phyloP scores from a whole-genome alignment of 352 stramenopile genomes.

The Aphanomyces invadans region DNA sequence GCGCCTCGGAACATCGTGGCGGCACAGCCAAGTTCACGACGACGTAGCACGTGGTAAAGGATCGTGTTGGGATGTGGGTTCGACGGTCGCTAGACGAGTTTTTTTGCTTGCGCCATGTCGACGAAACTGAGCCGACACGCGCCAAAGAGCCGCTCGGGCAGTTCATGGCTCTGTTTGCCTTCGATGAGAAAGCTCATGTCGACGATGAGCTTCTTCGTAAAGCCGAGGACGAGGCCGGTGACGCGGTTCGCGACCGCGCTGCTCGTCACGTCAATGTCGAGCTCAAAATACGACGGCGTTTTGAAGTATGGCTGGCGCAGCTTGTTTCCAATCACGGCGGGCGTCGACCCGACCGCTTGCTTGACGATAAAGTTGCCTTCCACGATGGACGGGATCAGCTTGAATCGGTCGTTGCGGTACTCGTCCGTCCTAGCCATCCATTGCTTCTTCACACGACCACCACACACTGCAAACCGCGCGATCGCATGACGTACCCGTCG shows the following conservation, averaged over 20 bases:
- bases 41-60: too few relatives aligned
- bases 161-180: conserved; percentile 49
- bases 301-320: conserved; percentile 53
- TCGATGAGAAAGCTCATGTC: conserved; percentile 76
- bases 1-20: too few relatives aligned
- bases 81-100: conserved; percentile 23
- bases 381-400: conserved; percentile 73
- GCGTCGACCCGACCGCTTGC: conserved; percentile 63
- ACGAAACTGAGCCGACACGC: conserved; percentile 53
- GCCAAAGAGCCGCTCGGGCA: conserved; percentile 65
- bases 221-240: conserved; percentile 55
- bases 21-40: too few relatives aligned
- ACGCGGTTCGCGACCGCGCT: conserved; percentile 69
- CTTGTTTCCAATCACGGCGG: conserved; percentile 69
- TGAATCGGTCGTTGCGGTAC: conserved; percentile 74
- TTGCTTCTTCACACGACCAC: too few relatives aligned
- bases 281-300: conserved; percentile 63
- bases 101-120: conserved; percentile 38
- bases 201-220: conserved; percentile 77
- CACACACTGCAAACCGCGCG: neutral
- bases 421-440: conserved; percentile 46
- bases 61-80: too few relatives aligned
- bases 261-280: conserved; percentile 65
- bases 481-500: conserved; percentile 38
- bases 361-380: conserved; percentile 75